phyloP scores from a whole-genome alignment of 306 rosid genomes.

The Lathyrus aphaca region DNA sequence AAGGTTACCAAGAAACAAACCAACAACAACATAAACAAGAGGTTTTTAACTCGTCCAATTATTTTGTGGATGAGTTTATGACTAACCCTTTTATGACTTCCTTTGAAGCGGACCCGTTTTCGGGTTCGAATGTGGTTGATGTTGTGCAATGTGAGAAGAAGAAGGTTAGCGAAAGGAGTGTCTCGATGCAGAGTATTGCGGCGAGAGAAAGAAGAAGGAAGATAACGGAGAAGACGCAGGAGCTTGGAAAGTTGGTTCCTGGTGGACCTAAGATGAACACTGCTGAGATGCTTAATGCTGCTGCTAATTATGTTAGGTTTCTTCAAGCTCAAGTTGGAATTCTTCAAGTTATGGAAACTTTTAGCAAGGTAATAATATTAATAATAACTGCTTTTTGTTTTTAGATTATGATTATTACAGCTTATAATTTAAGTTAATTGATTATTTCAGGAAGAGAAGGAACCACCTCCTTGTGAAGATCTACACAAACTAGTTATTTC shows the following conservation, averaged over 20 bases:
- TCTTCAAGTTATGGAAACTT: conserved; percentile 53
- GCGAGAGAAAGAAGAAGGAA: conserved; percentile 86
- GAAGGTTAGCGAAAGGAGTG: neutral
- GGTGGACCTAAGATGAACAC: conserved; percentile 86
- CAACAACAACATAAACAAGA: conserved; percentile 1
- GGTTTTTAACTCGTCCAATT: neutral
- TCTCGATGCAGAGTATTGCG: conserved; percentile 70
- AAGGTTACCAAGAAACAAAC: neutral
- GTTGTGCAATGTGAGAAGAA: neutral
- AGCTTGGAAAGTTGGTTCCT: conserved; percentile 77
- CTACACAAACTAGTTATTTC: conserved; percentile 47
- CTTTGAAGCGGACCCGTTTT: neutral
- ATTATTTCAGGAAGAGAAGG: conserved; percentile 40
- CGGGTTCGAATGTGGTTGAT: neutral
- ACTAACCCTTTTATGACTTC: neutral
- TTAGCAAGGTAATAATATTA: conserved; percentile 29
- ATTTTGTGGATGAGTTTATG: neutral
- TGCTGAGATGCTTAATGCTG: conserved; percentile 84
- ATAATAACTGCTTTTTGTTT: too few relatives aligned
- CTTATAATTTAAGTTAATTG: neutral
- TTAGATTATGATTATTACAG: neutral
- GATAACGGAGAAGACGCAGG: conserved; percentile 75
- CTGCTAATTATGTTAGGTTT: conserved; percentile 71
- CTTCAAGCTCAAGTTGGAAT: conserved; percentile 69
- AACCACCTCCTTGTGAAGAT: conserved; percentile 35